A percentile compares a stretch with the other conserved stretches of the same genome.
These are phyloP conservation scores for Rhytidiadelphus loreus DNA, from an alignment of 225 moss, liverwort and hornwort species.

Conservation along the genomic window DNA sequence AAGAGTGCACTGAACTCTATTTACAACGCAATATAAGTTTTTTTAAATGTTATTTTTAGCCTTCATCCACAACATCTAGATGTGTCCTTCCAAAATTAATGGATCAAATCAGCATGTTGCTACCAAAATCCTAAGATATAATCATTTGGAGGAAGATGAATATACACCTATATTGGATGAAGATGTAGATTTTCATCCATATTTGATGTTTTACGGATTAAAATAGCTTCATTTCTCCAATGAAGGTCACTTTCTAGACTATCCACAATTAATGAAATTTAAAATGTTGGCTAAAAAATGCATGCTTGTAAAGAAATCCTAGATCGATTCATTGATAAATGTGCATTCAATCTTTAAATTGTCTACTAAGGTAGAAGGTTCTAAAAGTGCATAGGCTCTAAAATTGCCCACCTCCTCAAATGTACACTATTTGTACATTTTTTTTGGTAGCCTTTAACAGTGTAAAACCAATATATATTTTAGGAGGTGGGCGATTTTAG, in stretches of 20 bases:
- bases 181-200: too few species aligned
- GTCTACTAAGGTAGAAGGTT: rapidly evolving
- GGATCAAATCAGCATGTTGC: rapidly evolving
- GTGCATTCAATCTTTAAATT: neutral
- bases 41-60: too few species aligned
- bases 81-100: rapidly evolving
- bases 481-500: too few species aligned
- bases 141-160: neutral
- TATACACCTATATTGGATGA: neutral
- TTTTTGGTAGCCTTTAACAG: too few species aligned
- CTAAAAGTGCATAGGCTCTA: too few species aligned
- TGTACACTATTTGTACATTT: too few species aligned
- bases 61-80: too few species aligned
- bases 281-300: neutral
- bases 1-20: too few species aligned
- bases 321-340: neutral
- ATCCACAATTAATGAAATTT: neutral
- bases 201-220: neutral
- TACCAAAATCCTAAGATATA: rapidly evolving
- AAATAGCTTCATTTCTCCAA: neutral
- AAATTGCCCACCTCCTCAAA: too few species aligned
- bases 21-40: too few species aligned
- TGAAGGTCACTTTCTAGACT: neutral
- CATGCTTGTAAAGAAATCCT: neutral
- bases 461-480: too few species aligned